Evolutionary conservation across 352 stramenopile genomes (phyloP).

Genomic region (Phytophthora pseudosyringae): DNA sequence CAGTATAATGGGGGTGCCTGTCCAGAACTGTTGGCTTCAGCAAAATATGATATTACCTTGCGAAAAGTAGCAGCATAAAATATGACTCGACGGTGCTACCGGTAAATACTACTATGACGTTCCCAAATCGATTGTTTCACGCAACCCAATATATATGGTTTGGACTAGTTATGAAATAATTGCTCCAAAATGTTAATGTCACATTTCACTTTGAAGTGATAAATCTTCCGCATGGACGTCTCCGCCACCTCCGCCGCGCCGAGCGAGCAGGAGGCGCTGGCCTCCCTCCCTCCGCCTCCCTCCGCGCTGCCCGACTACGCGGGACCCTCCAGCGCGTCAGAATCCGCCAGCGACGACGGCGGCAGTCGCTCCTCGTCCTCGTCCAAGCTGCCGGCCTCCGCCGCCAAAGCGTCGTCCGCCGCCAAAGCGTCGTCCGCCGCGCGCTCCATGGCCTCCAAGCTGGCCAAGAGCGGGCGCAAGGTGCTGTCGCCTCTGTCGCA

Average conservation of each 20-base stretch:
- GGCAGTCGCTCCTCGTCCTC: slow-evolving; percentile 11
- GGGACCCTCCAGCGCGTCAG: not conserved
- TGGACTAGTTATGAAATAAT: too few species aligned
- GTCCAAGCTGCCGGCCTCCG: slow-evolving; percentile 28
- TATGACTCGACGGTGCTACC: too few species aligned
- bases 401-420: slow-evolving; percentile 48
- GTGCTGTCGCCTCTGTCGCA: slow-evolving; percentile 54
- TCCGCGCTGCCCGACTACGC: slow-evolving; percentile 35
- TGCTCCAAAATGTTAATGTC: too few species aligned
- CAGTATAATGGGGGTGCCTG: too few species aligned
- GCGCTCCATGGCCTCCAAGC: slow-evolving; percentile 67
- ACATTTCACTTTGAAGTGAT: too few species aligned
- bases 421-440: slow-evolving; percentile 58
- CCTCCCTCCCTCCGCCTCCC: slow-evolving; percentile 35
- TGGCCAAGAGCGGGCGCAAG: slow-evolving; percentile 58
- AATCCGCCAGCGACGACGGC: not conserved
- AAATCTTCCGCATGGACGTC: not conserved
- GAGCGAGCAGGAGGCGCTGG: slow-evolving; percentile 37
- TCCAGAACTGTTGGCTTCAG: too few species aligned
- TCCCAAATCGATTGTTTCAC: too few species aligned
- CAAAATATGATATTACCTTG: too few species aligned
- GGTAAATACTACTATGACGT: too few species aligned
- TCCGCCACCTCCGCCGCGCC: not conserved
- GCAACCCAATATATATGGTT: too few species aligned
- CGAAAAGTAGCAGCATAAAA: too few species aligned